These are phyloP conservation scores for Cunninghamia lanceolata DNA, from an alignment of 75 land plant species.

Conservation along the genomic window DNA sequence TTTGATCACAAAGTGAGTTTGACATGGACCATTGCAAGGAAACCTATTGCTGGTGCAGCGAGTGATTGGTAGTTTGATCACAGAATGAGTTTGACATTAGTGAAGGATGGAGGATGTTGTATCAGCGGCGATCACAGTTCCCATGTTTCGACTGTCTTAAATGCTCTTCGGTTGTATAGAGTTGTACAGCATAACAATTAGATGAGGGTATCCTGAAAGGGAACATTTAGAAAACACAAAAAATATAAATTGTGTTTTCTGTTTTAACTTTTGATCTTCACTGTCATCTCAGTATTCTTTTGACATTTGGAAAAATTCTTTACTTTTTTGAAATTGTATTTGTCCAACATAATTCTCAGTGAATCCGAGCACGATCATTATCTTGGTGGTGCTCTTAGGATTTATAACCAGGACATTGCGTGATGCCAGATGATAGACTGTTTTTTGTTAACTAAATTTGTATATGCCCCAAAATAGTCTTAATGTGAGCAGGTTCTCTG, in stretches of 20 bases:
- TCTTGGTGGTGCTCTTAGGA: not conserved
- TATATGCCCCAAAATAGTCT: not conserved
- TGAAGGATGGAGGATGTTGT: not conserved
- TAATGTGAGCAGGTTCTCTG: not conserved
- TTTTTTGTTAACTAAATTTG: not conserved
- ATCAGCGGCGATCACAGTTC: not conserved
- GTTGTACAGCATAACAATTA: not conserved
- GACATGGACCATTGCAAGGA: not conserved
- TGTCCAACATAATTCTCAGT: not conserved
- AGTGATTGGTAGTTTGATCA: not conserved
- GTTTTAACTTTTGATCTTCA: not conserved
- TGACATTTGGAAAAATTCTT: not conserved
- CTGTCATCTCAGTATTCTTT: not conserved
- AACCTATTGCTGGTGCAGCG: not conserved
- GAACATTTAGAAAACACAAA: not conserved
- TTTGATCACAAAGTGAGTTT: not conserved
- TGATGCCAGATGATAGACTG: not conserved
- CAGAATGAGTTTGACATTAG: not conserved
- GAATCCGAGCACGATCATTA: not conserved
- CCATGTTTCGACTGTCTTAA: not conserved
- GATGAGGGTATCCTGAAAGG: not conserved
- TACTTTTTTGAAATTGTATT: not conserved
- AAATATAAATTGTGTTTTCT: not conserved
- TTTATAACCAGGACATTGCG: slow-evolving; percentile 2
- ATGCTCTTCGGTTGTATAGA: not conserved